These are phyloP conservation scores for Saccharomycopsis fibuligera DNA, from an alignment of 805 yeast species.

Conservation along the genomic window DNA sequence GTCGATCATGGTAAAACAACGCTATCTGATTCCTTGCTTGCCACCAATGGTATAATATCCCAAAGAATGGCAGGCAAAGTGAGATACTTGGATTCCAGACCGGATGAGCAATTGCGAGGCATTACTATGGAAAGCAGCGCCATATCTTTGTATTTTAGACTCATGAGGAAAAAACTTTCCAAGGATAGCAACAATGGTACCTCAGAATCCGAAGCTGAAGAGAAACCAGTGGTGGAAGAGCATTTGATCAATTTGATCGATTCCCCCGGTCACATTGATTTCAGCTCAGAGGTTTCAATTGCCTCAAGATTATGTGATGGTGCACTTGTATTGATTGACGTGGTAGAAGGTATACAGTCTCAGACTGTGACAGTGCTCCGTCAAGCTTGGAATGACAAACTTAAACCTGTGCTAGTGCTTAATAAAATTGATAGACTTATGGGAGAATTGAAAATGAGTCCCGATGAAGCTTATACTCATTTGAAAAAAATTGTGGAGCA, in stretches of 20 bases:
- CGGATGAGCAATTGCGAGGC: conserved; percentile 93
- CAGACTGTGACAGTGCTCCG: conserved; percentile 93
- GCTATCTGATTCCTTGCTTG: conserved; percentile 81
- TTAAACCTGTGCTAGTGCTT: conserved; percentile 80
- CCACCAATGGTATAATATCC: conserved; percentile 94
- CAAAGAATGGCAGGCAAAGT: conserved; percentile 94
- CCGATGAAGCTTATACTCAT: conserved; percentile 81
- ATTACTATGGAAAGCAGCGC: conserved; percentile 98
- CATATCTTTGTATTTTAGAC: conserved; percentile 82
- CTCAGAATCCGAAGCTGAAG: conserved; percentile 42
- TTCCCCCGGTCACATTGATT: conserved; percentile 99
- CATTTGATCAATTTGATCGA: conserved; percentile 88
- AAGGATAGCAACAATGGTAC: conserved; percentile 33
- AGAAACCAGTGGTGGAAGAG: conserved; percentile 50
- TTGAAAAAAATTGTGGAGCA: conserved; percentile 77
- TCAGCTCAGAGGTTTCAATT: conserved; percentile 91
- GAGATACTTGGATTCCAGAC: conserved; percentile 85
- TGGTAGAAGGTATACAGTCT: conserved; percentile 96
- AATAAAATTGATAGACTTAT: conserved; percentile 88
- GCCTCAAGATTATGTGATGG: conserved; percentile 97
- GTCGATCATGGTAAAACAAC: conserved; percentile 99
- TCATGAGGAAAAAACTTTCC: conserved; percentile 40
- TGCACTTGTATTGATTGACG: conserved; percentile 91
- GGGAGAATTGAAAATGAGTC: conserved; percentile 72
- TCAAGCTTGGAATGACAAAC: conserved; percentile 91